Conservation (phyloP, 805 yeast species). For the baker's yeast (Saccharomyces cerevisiae) region DNA sequence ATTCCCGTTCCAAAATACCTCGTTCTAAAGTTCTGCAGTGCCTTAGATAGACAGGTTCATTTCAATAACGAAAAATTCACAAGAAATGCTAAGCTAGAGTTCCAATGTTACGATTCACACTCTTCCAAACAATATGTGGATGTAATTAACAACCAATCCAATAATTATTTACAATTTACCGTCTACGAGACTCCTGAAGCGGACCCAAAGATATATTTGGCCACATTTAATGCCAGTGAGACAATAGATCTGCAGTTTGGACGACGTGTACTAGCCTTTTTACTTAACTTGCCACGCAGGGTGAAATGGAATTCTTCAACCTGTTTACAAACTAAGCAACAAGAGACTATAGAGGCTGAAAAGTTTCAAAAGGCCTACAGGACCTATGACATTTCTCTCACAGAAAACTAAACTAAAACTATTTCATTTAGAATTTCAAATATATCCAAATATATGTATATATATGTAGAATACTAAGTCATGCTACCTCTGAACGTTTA, state of each 20-base stretch:
- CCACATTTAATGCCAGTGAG: slow-evolving; percentile 28
- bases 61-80: slow-evolving; percentile 43
- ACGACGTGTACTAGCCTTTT: slow-evolving; percentile 62
- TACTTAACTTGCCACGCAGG: slow-evolving; percentile 53
- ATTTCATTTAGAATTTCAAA: neutral
- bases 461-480: neutral
- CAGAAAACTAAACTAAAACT: neutral
- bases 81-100: slow-evolving; percentile 38
- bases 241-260: slow-evolving; percentile 76
- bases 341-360: slow-evolving; percentile 58
- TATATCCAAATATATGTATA: neutral
- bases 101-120: slow-evolving; percentile 28
- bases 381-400: slow-evolving; percentile 44
- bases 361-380: slow-evolving; percentile 49
- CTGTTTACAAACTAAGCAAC: slow-evolving; percentile 55
- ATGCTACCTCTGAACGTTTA: neutral
- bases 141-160: slow-evolving; percentile 22
- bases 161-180: slow-evolving; percentile 31
- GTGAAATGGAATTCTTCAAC: slow-evolving; percentile 57
- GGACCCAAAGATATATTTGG: slow-evolving; percentile 27
- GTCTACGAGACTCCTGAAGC: slow-evolving; percentile 27
- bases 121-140: slow-evolving; percentile 23
- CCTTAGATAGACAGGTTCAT: slow-evolving; percentile 37
- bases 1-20: slow-evolving; percentile 53
- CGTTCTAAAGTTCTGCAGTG: slow-evolving; percentile 36